Evolutionary conservation across 768 basidiomycete genomes (phyloP), one percentile per base, ranked within the genome.

Genomic region (Trametes elegans): DNA sequence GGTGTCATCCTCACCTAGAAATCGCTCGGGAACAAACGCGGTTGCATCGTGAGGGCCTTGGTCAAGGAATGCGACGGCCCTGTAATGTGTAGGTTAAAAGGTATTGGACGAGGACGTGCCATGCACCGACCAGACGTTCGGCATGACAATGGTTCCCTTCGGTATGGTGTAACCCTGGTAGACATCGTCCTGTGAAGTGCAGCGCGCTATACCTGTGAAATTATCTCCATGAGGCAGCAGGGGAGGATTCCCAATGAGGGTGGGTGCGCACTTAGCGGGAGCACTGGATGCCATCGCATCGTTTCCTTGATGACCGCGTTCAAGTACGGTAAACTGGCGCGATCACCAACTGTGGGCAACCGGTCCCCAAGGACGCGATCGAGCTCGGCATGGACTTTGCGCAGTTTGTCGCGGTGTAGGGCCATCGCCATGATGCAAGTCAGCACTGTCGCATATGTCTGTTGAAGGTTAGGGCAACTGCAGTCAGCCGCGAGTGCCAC

Each of bases 261-360:
- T n/a, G n/a, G n/a, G n/a, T n/a, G 23, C 38, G 62, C 53, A 70
- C 72, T 61, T 13, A 73, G 50, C 0, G 72, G 72, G 24, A 62
- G 61, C 0, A 65, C 59, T 10, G 71, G 73, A 42, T 63, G 65
- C 73, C 72, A 73, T 16, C 40, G 40, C 40, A 41, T 21, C 2
- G 55, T 49, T 52, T 74, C 67, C 21, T 53, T 62, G 21, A 62
- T 49, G 13, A 68, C 48, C 8, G 55, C 61, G 5, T 53, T 38
- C 16, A 65, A 39, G 49, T 65, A 69, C 10, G 66, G 67, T 8
- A 66, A 28, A 19, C 46, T 35, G 7, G 26, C 27, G 16, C 53
- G 26, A 41, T 67, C 62, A 23, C 18, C 36, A 28, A 60, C 42
- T 3, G 38, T 49, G 1, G 65, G 67, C 32, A 69, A 51, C 1